Conservation (phyloP, 805 yeast species). For the Spathaspora arborariae region DNA sequence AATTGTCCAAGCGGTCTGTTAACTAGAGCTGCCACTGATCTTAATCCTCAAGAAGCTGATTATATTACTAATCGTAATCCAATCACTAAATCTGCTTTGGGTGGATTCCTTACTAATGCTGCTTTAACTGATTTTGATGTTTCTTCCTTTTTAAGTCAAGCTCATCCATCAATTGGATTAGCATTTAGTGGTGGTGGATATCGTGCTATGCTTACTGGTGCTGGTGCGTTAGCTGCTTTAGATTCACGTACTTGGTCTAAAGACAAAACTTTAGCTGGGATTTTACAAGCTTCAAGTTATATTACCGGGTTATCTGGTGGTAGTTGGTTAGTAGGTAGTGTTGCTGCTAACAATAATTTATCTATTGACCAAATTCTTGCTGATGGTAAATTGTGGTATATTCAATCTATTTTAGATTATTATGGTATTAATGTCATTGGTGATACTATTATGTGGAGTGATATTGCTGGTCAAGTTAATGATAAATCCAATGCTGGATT, state of each 20-base stretch:
- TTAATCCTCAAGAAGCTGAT: slow-evolving; percentile 44
- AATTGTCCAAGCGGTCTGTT: slow-evolving; percentile 45
- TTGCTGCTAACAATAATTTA: slow-evolving; percentile 57
- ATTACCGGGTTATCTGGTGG: slow-evolving; percentile 69
- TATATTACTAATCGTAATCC: slow-evolving; percentile 52
- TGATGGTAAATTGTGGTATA: slow-evolving; percentile 31
- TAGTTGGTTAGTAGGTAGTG: slow-evolving; percentile 62
- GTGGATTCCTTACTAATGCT: slow-evolving; percentile 29
- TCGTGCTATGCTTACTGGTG: slow-evolving; percentile 83
- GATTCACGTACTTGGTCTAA: slow-evolving; percentile 65
- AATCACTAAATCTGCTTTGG: slow-evolving; percentile 37
- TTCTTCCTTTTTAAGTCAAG: slow-evolving; percentile 23
- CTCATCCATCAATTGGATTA: slow-evolving; percentile 35
- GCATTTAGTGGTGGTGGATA: slow-evolving; percentile 77
- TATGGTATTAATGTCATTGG: slow-evolving; percentile 48
- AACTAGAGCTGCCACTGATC: slow-evolving; percentile 45
- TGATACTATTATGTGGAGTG: slow-evolving; percentile 20
- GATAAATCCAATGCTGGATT: slow-evolving; percentile 39
- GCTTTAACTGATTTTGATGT: slow-evolving; percentile 21
- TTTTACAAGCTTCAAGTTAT: slow-evolving; percentile 69
- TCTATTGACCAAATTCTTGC: slow-evolving; percentile 39
- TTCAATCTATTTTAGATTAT: slow-evolving; percentile 65
- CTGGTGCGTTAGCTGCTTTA: slow-evolving; percentile 77
- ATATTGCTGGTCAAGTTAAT: slow-evolving; percentile 49
- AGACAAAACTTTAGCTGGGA: slow-evolving; percentile 66